Evolutionary conservation across 495 filamentous ascomycete species (phyloP).

Genomic region (Niebla homalea): DNA sequence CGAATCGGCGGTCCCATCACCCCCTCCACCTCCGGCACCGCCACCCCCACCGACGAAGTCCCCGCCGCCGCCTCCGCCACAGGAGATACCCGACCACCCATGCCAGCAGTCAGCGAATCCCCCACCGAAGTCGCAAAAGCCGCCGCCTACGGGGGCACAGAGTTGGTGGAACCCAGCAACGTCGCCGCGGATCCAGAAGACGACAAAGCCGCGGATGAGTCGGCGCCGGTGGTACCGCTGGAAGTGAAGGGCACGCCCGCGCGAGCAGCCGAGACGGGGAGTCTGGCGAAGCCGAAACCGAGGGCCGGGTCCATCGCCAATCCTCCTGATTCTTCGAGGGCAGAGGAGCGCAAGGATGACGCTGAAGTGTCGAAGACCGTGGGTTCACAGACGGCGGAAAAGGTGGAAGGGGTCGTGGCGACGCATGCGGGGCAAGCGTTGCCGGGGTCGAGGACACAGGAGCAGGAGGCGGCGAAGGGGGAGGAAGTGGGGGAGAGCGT

Average conservation of each 20-base stretch:
- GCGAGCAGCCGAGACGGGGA: neutral
- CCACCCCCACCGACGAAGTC: too few species aligned
- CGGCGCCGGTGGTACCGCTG: conserved; percentile 2
- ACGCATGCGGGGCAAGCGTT: conserved; percentile 6
- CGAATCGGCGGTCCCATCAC: too few species aligned
- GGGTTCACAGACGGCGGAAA: neutral
- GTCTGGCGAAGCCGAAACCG: neutral
- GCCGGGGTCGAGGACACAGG: conserved; percentile 16
- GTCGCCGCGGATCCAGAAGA: conserved; percentile 7
- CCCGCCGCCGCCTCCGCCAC: too few species aligned
- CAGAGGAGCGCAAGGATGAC: neutral
- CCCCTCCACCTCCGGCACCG: too few species aligned
- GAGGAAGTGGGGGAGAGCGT: conserved; percentile 20
- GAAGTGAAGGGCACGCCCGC: conserved; percentile 3
- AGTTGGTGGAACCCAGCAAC: conserved; percentile 5
- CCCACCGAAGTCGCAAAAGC: too few species aligned
- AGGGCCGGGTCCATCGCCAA: neutral
- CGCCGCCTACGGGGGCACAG: neutral
- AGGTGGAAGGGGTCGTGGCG: neutral
- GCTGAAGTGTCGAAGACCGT: neutral
- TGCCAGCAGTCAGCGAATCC: too few species aligned
- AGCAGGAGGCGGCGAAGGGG: conserved; percentile 19
- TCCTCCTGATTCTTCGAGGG: too few species aligned
- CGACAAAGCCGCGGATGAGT: conserved; percentile 6
- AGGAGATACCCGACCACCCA: too few species aligned